Conservation (phyloP, 345 rosid genomes). For the Melastoma malabathricum region DNA sequence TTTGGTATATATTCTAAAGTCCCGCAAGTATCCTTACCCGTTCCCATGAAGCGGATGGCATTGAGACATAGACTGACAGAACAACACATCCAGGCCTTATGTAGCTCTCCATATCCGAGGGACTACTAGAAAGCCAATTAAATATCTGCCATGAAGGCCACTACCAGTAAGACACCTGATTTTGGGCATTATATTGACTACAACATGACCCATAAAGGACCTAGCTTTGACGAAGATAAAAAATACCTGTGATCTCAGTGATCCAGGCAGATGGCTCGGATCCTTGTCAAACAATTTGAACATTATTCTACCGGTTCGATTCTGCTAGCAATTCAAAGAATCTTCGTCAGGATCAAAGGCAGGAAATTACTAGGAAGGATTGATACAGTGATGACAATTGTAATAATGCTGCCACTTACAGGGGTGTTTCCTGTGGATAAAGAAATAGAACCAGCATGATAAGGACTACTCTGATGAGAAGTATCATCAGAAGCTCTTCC, state of each 20-base stretch:
- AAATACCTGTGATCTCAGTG: constrained; percentile 49
- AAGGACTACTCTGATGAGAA: constrained; percentile 34
- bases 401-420: constrained; percentile 22
- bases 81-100: constrained; percentile 93
- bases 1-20: constrained; percentile 10
- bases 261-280: constrained; percentile 71
- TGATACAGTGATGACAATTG: not conserved
- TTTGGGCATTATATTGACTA: not conserved
- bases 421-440: constrained; percentile 67
- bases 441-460: constrained; percentile 57
- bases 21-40: constrained; percentile 40
- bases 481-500: constrained; percentile 28
- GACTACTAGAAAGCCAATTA: constrained; percentile 83
- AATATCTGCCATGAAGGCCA: constrained; percentile 38
- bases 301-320: constrained; percentile 57
- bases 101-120: constrained; percentile 93
- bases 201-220: not conserved
- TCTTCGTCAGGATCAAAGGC: not conserved
- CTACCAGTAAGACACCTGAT: constrained; percentile 4
- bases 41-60: constrained; percentile 58
- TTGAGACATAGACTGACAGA: constrained; percentile 62
- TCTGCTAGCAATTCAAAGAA: constrained; percentile 22
- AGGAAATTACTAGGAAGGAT: not conserved
- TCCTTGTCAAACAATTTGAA: constrained; percentile 68
- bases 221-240: constrained; percentile 2